Evolutionary conservation across 257 asterid genomes (phyloP), one percentile per base, ranked within the genome.

Genomic region (Striga asiatica): DNA sequence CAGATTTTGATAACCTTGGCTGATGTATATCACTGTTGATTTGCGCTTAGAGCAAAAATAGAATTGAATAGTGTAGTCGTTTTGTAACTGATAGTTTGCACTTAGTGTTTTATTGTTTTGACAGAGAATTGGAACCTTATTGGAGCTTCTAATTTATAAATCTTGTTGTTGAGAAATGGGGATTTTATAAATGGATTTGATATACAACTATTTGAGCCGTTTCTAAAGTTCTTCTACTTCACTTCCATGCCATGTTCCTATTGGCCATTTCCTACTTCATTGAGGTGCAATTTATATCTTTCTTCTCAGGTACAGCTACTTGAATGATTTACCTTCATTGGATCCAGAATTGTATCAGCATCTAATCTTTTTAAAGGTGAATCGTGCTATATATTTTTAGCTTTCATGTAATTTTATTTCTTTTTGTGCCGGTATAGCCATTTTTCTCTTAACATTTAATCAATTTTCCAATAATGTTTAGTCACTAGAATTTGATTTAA

Each of bases 261-360:
- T n/a, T n/a, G 49, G 70, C 54, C 54, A 8, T 32, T 38, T 6
- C 56, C 55, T 45, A 6, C 56, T 56, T 53, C 27, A 53, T 52
- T 68, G 41, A 57, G 47, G 28, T 41, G n/a, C 24, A 25, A 21
- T 23, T 71, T 62, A 6, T 60, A 21, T 37, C n/a, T n/a, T 71
- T 57, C 66, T 74, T 17, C 76, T 66, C 76, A 91, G 98, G 88
- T 54, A 80, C 75, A 92, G 84, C 72, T 92, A 92, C 71, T 78
- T 92, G 85, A 92, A 92, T 51, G 98, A 92, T 75, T 72, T 92
- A 41, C 98, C 98, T 64, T 92, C 98, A 55, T 74, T 92, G 88
- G 98, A 92, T 71, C 95, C 88, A 5, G 98, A 92, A 70, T 69
- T 92, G 64, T 92, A 92, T 68, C 94, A 93, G 61, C 98, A 92